These are phyloP conservation scores for Blepharisma japonicum DNA, from an alignment of 73 alveolate genomes.

Conservation along the genomic window DNA sequence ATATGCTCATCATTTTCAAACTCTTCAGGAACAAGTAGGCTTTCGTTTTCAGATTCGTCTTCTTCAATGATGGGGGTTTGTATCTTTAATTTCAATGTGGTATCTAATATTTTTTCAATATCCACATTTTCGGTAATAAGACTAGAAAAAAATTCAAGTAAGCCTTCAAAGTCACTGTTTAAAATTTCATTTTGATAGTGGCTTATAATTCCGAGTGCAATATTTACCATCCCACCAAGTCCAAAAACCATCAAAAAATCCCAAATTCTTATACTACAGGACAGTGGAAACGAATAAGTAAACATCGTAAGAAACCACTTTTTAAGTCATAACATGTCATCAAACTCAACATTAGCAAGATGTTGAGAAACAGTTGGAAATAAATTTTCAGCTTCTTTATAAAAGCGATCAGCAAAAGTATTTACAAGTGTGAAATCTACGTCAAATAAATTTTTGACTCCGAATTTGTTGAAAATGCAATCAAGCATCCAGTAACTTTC, in stretches of 20 bases:
- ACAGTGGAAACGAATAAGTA: constrained; percentile 51
- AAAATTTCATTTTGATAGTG: background rate
- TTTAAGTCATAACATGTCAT: constrained; percentile 46
- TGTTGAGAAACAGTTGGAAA: constrained; percentile 45
- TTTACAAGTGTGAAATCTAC: constrained; percentile 50
- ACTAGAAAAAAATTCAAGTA: background rate
- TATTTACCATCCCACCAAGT: constrained; percentile 24
- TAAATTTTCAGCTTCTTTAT: constrained; percentile 33
- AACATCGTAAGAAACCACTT: constrained; percentile 59
- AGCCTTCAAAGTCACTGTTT: background rate
- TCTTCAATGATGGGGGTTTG: background rate
- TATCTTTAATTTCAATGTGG: background rate
- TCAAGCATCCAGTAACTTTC: constrained; percentile 62
- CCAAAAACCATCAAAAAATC: constrained; percentile 57
- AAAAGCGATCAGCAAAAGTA: constrained; percentile 42
- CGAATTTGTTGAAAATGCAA: constrained; percentile 31
- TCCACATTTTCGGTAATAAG: background rate
- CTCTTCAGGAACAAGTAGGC: background rate
- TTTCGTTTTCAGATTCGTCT: background rate
- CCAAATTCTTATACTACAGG: constrained; percentile 55
- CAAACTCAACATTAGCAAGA: constrained; percentile 41
- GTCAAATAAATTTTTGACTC: constrained; percentile 48
- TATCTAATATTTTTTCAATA: background rate
- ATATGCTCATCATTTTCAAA: constrained; percentile 1
- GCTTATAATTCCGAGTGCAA: constrained; percentile 3